These are phyloP conservation scores for Penicillium dipodomyicola DNA, from an alignment of 495 filamentous ascomycete species.

Conservation along the genomic window DNA sequence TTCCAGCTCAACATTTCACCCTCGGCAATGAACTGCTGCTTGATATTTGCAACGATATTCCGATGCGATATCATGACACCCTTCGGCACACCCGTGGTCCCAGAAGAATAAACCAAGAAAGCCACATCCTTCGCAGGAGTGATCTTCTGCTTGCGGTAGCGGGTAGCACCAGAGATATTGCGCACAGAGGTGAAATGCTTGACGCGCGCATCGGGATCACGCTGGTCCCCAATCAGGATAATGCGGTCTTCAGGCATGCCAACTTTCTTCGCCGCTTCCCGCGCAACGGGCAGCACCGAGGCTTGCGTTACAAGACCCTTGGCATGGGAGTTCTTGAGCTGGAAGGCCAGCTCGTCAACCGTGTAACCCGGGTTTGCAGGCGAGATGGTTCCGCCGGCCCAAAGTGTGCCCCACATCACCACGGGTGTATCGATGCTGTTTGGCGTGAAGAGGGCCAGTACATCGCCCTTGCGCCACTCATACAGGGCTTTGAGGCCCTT, in stretches of 20 bases:
- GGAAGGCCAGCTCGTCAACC: conserved; percentile 79
- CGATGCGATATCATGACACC: conserved; percentile 85
- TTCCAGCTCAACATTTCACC: conserved; percentile 57
- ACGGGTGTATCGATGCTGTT: conserved; percentile 73
- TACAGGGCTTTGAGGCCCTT: conserved; percentile 68
- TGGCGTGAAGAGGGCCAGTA: conserved; percentile 66
- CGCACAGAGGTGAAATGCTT: conserved; percentile 77
- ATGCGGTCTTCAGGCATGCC: conserved; percentile 65
- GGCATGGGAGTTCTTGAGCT: conserved; percentile 77
- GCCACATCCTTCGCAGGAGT: conserved; percentile 48
- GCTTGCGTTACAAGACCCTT: conserved; percentile 74
- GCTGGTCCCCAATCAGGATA: conserved; percentile 74
- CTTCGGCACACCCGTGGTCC: conserved; percentile 91
- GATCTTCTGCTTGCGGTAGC: conserved; percentile 47
- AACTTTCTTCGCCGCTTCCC: conserved; percentile 62
- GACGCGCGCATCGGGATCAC: conserved; percentile 55
- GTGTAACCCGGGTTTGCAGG: conserved; percentile 90
- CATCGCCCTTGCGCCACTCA: conserved; percentile 79
- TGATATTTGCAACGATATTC: conserved; percentile 75
- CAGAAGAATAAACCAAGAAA: conserved; percentile 80
- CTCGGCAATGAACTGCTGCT: conserved; percentile 58
- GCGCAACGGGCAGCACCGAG: conserved; percentile 58
- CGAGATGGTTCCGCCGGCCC: conserved; percentile 77
- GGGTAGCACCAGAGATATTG: conserved; percentile 52
- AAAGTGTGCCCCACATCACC: conserved; percentile 74